Evolutionary conservation across 73 alveolate species (phyloP), one percentile per base, ranked within the genome.

Genomic region (Effrenium voratum): DNA sequence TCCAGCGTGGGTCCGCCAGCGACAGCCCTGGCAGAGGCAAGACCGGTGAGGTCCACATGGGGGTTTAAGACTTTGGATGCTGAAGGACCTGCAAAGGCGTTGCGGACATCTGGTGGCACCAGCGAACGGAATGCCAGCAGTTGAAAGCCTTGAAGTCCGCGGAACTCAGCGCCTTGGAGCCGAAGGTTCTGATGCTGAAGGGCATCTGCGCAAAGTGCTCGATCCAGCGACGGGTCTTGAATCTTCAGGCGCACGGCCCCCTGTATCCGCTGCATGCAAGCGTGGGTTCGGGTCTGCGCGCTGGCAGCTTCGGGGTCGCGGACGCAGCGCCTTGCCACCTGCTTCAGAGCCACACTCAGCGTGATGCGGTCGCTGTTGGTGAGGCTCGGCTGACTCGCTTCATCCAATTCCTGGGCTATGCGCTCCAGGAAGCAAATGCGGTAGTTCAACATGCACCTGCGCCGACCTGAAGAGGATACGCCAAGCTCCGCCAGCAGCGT

Each of bases 21-120:
- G 30, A 85, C 80, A 32, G 85, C 95, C 12, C 73, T 52, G 3
- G 95, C 95, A 12, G 95, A 88, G 30, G 95, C 95, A 32, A 88
- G 60, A 4, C 95, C 95, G 3, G 95, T 88, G 84, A 88, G 73
- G 50, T 88, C 95, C 95, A 88, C 95, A 40, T 88, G 95, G 8
- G 95, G 95, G 50, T 88, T 88, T 30, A 85, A 12, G 44, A 85
- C 63, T 73, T 63, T 88, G 13, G 95, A 60, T 0, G 95, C 84
- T 0, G 95, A 57, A 1, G 95, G 95, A 40, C 95, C 95, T 28
- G 95, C 95, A 44, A 88, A 88, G 12, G 95, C 95, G 28, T 28
- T 88, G 22, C 55, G 70, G 26, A 88, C 95, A 26, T 63, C 95
- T 22, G 85, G 50, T 30, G 95, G 85, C 2, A 88, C 45, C 84